Evolutionary conservation across 2,329 filamentous ascomycete genomes (phyloP).

Genomic region (Claviceps pazoutovae): DNA sequence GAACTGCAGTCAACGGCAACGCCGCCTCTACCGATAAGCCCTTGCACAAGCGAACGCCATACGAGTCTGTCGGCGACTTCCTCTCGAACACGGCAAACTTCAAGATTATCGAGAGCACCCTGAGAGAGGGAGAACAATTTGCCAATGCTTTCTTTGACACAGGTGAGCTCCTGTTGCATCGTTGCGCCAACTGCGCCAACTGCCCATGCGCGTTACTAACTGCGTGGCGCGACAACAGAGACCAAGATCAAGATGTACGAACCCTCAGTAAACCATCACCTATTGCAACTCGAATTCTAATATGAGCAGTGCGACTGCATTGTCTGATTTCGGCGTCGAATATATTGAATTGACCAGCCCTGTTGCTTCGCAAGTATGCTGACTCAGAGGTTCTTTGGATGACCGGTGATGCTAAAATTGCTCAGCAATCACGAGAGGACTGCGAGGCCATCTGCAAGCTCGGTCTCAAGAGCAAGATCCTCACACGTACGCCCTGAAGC

Average conservation of each 20-base stretch:
- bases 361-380: conserved; percentile 34
- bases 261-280: neutral
- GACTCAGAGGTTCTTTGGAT: neutral
- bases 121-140: conserved; percentile 63
- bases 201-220: neutral
- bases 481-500: conserved; percentile 12
- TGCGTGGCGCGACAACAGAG: conserved; percentile 11
- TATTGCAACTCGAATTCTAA: neutral
- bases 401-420: conserved; percentile 18
- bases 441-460: conserved; percentile 91
- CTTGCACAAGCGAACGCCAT: conserved; percentile 1
- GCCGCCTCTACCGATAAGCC: conserved; percentile 1
- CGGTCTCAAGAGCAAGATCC: conserved; percentile 50
- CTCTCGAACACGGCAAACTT: conserved; percentile 9
- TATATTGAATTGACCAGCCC: conserved; percentile 64
- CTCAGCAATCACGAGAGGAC: conserved; percentile 71
- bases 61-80: conserved; percentile 8
- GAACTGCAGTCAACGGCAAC: neutral
- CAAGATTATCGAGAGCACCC: conserved; percentile 7
- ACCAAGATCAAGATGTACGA: conserved; percentile 38
- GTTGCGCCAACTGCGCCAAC: neutral
- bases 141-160: conserved; percentile 69
- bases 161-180: neutral
- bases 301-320: conserved; percentile 5
- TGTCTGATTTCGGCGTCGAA: conserved; percentile 11